phyloP scores from a whole-genome alignment of 2,329 filamentous ascomycete genomes.

The Alternaria sp. region DNA sequence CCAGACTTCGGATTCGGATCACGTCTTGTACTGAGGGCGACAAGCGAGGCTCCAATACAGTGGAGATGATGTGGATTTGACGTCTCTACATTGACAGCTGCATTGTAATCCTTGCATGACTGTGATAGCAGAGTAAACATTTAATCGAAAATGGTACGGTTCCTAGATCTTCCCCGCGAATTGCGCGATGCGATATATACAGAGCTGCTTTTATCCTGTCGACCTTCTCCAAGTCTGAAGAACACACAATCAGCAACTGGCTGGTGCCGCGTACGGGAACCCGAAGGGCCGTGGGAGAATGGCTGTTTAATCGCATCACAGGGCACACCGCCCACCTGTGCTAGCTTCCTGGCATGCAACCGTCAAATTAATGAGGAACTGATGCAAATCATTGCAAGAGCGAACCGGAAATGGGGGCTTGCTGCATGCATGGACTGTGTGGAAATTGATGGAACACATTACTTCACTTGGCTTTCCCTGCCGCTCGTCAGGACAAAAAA shows the following conservation, averaged over 20 bases:
- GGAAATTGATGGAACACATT: constrained; percentile 38
- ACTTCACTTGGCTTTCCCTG: constrained; percentile 43
- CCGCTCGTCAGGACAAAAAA: constrained; percentile 37
- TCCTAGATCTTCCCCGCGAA: constrained; percentile 43
- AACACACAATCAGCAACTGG: constrained; percentile 29
- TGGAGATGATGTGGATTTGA: not conserved
- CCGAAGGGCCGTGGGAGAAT: constrained; percentile 28
- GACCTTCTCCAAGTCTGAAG: constrained; percentile 27
- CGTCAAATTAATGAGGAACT: constrained; percentile 44
- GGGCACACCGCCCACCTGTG: constrained; percentile 36
- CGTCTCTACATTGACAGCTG: not conserved
- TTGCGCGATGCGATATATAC: constrained; percentile 46
- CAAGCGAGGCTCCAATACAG: not conserved
- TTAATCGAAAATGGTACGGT: constrained; percentile 28
- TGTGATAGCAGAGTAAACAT: not conserved
- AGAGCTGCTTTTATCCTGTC: constrained; percentile 34
- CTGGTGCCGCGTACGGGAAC: constrained; percentile 26
- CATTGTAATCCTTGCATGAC: not conserved
- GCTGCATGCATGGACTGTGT: constrained; percentile 42
- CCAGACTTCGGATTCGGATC: constrained; percentile 2
- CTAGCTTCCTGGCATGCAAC: constrained; percentile 40
- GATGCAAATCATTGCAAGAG: constrained; percentile 29
- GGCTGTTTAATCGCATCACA: constrained; percentile 38
- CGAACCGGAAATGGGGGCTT: constrained; percentile 25
- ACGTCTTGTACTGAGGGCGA: not conserved